phyloP scores from a whole-genome alignment of 23 red algal species.

The Agarophyton chilense region DNA sequence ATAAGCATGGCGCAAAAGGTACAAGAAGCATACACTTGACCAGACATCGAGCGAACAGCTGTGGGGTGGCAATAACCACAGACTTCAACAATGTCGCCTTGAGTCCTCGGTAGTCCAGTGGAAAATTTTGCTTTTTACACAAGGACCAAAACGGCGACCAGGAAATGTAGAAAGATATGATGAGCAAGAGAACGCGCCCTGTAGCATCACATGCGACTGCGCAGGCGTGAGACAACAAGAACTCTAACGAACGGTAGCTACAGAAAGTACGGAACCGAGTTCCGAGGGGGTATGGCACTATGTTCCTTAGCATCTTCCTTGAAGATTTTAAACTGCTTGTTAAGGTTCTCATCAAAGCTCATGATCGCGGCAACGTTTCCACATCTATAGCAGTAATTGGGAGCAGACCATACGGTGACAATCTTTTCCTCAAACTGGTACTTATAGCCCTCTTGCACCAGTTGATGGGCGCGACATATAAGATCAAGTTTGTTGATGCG shows the following conservation, averaged over 20 bases:
- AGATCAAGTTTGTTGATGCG: slow-evolving; percentile 97
- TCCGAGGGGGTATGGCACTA: slow-evolving; percentile 70
- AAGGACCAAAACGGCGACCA: slow-evolving; percentile 25
- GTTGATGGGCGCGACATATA: slow-evolving; percentile 98
- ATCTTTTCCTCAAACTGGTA: slow-evolving; percentile 96
- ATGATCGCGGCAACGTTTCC: slow-evolving; percentile 99
- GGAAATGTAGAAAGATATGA: slow-evolving; percentile 11
- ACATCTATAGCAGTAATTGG: slow-evolving; percentile 99
- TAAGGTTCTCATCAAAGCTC: slow-evolving; percentile 93
- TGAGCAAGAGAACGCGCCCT: slow-evolving; percentile 6
- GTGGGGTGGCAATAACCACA: not conserved
- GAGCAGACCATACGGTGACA: slow-evolving; percentile 99
- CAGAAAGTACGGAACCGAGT: slow-evolving; percentile 94
- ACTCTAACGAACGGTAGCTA: slow-evolving; percentile 26
- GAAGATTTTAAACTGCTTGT: slow-evolving; percentile 97
- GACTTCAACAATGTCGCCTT: not conserved
- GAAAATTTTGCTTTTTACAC: slow-evolving; percentile 24
- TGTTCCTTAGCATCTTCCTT: slow-evolving; percentile 95
- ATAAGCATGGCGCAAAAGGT: not conserved
- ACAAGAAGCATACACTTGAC: not conserved
- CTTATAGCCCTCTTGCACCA: slow-evolving; percentile 99
- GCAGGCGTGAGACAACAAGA: not conserved
- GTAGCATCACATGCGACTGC: not conserved
- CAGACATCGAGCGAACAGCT: not conserved
- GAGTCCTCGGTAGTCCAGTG: not conserved